Evolutionary conservation across 2,329 filamentous ascomycete species (phyloP).

Genomic region (Fonsecaea nubica): DNA sequence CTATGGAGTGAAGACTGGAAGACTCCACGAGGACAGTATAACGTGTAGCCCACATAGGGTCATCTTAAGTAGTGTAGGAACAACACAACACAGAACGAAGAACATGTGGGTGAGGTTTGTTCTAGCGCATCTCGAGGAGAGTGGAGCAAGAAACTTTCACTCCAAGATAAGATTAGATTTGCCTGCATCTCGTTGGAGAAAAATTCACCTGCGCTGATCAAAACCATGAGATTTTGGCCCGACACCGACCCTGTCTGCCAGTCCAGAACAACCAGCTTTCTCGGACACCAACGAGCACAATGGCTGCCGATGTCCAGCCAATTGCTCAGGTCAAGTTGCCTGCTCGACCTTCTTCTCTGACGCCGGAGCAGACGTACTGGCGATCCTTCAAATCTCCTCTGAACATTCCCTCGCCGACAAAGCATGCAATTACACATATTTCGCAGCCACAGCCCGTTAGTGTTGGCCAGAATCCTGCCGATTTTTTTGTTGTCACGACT

Average conservation of each 20-base stretch:
- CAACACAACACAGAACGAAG: not conserved
- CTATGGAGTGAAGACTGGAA: not conserved
- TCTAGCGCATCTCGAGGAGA: too few species aligned
- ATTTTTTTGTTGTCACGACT: constrained; percentile 87
- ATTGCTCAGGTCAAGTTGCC: constrained; percentile 82
- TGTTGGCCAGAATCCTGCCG: constrained; percentile 64
- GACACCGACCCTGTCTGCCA: not conserved
- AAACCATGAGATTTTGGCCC: constrained; percentile 4
- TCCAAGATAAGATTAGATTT: constrained; percentile 15
- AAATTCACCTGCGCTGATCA: constrained; percentile 11
- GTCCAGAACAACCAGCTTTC: not conserved
- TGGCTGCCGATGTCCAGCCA: constrained; percentile 86
- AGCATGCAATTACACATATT: constrained; percentile 89
- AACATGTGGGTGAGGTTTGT: too few species aligned
- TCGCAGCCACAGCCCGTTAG: constrained; percentile 67
- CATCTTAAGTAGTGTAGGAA: not conserved
- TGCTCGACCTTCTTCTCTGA: constrained; percentile 79
- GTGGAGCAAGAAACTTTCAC: not conserved
- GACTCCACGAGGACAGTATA: not conserved
- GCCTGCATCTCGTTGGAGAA: not conserved
- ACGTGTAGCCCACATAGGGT: not conserved
- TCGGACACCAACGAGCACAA: constrained; percentile 46
- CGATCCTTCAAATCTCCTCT: constrained; percentile 90
- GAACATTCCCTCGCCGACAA: constrained; percentile 87
- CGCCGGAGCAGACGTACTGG: constrained; percentile 96